Conservation (phyloP, 1,284 basidiomycete species). For the Rhodotorula sp. region DNA sequence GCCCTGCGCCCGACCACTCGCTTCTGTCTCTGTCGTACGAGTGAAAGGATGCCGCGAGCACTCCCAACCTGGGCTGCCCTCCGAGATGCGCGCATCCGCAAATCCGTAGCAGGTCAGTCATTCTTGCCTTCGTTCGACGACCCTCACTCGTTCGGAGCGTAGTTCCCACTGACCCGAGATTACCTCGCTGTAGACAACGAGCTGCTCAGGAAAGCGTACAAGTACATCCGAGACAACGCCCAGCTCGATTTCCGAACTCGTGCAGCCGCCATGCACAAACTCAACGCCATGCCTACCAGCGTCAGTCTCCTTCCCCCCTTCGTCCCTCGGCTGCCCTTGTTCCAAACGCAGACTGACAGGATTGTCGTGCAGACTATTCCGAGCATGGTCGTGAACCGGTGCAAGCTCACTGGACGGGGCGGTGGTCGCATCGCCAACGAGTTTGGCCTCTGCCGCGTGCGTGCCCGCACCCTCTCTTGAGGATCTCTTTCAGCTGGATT, state of each 20-base stretch:
- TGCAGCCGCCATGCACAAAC: slow-evolving; percentile 39
- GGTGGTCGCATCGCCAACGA: slow-evolving; percentile 38
- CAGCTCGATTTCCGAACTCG: slow-evolving; percentile 39
- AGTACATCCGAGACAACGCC: slow-evolving; percentile 39
- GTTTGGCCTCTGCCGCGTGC: slow-evolving; percentile 40
- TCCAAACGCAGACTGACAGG: too few species aligned
- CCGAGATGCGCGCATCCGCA: slow-evolving; percentile 14
- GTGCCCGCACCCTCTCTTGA: not conserved
- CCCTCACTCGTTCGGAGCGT: not conserved
- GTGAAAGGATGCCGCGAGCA: not conserved
- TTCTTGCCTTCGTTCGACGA: too few species aligned
- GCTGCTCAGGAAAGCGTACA: slow-evolving; percentile 35
- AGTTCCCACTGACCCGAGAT: not conserved
- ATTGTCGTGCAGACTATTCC: slow-evolving; percentile 30
- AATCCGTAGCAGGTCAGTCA: slow-evolving; percentile 32
- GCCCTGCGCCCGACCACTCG: not conserved
- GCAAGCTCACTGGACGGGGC: slow-evolving; percentile 35
- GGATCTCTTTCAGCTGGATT: not conserved
- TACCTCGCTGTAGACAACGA: slow-evolving; percentile 30
- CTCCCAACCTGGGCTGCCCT: not conserved
- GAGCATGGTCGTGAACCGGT: slow-evolving; percentile 37
- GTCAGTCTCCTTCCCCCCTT: not conserved
- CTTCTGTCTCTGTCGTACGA: not conserved
- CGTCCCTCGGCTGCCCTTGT: too few species aligned
- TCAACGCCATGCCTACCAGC: slow-evolving; percentile 37